These are phyloP conservation scores for Aspergillus thermomutatus DNA, from an alignment of 2,329 filamentous ascomycete genomes.

Conservation along the genomic window DNA sequence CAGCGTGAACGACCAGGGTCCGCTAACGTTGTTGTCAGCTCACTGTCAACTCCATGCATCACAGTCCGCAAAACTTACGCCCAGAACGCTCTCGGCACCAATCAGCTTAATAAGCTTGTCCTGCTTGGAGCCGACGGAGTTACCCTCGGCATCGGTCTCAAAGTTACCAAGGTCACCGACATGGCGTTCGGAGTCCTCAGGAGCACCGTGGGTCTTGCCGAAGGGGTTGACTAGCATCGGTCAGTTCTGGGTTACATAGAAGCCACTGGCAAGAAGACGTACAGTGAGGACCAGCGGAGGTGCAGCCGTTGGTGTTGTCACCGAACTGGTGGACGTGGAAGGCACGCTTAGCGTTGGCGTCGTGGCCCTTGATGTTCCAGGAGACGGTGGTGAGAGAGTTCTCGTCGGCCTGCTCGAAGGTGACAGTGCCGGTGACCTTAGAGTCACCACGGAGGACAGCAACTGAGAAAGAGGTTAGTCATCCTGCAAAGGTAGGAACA, in stretches of 20 bases:
- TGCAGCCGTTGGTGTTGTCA: constrained; percentile 99
- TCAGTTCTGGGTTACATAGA: constrained; percentile 4
- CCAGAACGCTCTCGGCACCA: constrained; percentile 89
- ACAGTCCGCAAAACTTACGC: constrained; percentile 55
- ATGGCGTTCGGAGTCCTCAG: constrained; percentile 77
- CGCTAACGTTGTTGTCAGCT: constrained; percentile 54
- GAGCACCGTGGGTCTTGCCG: constrained; percentile 87
- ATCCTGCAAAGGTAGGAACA: not conserved
- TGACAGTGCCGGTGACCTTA: constrained; percentile 88
- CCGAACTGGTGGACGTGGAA: constrained; percentile 99
- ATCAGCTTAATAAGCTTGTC: constrained; percentile 94
- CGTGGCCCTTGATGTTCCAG: constrained; percentile 90
- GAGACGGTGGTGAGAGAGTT: constrained; percentile 76
- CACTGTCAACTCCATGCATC: not conserved
- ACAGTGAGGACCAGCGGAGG: constrained; percentile 97
- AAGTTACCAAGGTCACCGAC: constrained; percentile 98
- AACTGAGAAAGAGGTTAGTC: constrained; percentile 54
- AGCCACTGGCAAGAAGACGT: constrained; percentile 39
- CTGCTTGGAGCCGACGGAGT: constrained; percentile 72
- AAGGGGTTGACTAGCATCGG: constrained; percentile 78
- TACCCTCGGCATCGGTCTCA: constrained; percentile 89
- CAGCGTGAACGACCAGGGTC: constrained; percentile 89
- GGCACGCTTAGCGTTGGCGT: constrained; percentile 92
- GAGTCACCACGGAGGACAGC: constrained; percentile 97
- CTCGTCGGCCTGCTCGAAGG: constrained; percentile 90